Percentiles rank a stretch among this genome's conserved stretches.
Evolutionary conservation across 2,329 filamentous ascomycete species (phyloP).

Genomic region (Truncatella angustata): DNA sequence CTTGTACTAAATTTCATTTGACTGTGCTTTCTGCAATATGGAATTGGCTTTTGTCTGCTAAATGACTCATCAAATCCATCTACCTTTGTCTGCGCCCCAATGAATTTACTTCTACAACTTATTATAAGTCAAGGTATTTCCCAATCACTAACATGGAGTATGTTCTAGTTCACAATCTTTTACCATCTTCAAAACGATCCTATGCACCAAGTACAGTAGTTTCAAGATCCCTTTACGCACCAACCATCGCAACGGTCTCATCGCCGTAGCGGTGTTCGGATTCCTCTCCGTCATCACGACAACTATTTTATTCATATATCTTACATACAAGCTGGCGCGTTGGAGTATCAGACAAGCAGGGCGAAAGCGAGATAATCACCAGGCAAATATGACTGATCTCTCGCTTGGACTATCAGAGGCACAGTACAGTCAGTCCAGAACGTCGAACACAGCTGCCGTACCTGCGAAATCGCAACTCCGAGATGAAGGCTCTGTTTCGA

Average conservation of each 20-base stretch:
- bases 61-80: too few species aligned
- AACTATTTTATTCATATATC: constrained; percentile 9
- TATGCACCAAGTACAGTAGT: too few species aligned
- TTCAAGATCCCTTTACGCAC: constrained; percentile 1
- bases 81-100: too few species aligned
- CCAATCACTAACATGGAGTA: too few species aligned
- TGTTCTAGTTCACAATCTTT: too few species aligned
- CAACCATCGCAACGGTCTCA: constrained; percentile 11
- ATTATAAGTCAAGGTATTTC: too few species aligned
- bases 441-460: not conserved
- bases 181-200: too few species aligned
- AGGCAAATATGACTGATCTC: not conserved
- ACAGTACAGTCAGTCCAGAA: constrained; percentile 6
- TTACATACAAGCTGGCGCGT: constrained; percentile 11
- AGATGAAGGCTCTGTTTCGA: constrained; percentile 3
- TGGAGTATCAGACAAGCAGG: constrained; percentile 17
- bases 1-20: too few species aligned
- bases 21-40: too few species aligned
- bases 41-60: too few species aligned
- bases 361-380: not conserved
- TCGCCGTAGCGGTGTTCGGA: constrained; percentile 13
- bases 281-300: constrained; percentile 10
- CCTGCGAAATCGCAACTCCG: not conserved
- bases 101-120: too few species aligned
- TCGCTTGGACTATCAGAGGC: not conserved